Evolutionary conservation across 2,329 filamentous ascomycete genomes (phyloP), one percentile per base, ranked within the genome.

Genomic region (Zopfia rhizophila): DNA sequence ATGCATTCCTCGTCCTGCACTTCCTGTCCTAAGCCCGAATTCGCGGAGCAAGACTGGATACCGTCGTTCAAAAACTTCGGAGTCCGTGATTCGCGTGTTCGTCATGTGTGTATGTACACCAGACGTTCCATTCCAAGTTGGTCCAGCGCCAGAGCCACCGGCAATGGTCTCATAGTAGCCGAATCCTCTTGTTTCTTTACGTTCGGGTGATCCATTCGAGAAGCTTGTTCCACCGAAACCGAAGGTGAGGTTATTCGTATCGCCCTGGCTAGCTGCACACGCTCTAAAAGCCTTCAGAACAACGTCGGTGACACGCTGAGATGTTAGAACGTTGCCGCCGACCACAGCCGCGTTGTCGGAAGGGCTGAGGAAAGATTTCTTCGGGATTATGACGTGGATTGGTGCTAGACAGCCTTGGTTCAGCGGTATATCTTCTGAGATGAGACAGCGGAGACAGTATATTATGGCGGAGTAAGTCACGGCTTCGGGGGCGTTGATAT

Each of bases 121-220:
- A 39, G 78, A 84, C 8, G 87, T 86, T 25, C 89, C 89, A 49
- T 87, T 78, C 89, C 89, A 92, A 11, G 78, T 78, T 0, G 85
- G 81, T 0, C 89, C 89, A 0, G 89, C 90, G 19, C 89, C 89
- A 27, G 81, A 84, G 0, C 90, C 90, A 27, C 90, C 89, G 0
- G 87, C 86, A 53, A 94, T 91, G 5, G 89, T 93, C 70, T 94
- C 90, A 68, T 93, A 93, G 76, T 93, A 94, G 7, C 90, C 90
- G 64, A 94, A 94, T 0, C 90, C 90, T 24, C 84, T 84, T n/a
- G 84, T 78, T n/a, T 80, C 78, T 42, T 82, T 78, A 30, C 61
- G 56, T 10, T 51, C 53, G 11, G 51, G 30, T 12, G 51, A 51
- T 5, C 45, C 33, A 13, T 56, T 50, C 5, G 50, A 43, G 8